phyloP scores from a whole-genome alignment of 2,329 filamentous ascomycete species.

The Fusarium pseudonygamai region DNA sequence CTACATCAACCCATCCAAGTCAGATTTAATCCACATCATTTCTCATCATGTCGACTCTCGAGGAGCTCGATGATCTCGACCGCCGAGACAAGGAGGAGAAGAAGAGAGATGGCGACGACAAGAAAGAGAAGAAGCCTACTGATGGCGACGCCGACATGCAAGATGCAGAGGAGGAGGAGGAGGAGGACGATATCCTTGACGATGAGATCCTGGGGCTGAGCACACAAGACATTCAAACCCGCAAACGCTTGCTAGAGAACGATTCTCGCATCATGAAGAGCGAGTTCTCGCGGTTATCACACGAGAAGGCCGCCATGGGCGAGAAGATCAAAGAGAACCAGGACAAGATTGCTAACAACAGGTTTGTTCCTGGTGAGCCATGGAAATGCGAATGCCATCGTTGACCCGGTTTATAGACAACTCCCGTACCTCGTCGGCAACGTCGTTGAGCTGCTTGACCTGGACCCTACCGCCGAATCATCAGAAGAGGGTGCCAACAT shows the following conservation, averaged over 20 bases:
- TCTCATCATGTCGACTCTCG: conserved; percentile 82
- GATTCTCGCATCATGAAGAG: conserved; percentile 99
- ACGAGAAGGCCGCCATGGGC: conserved; percentile 95
- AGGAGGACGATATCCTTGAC: conserved; percentile 85
- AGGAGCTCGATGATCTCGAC: conserved; percentile 91
- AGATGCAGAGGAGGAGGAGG: conserved; percentile 73
- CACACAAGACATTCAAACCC: conserved; percentile 93
- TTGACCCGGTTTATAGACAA: conserved; percentile 68
- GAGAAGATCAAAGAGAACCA: conserved; percentile 99
- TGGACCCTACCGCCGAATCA: conserved; percentile 95
- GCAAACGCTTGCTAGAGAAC: conserved; percentile 93
- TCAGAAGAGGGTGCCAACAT: conserved; percentile 99
- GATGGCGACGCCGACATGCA: conserved; percentile 91
- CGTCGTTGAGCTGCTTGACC: conserved; percentile 94
- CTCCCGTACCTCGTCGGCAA: conserved; percentile 98
- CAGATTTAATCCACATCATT: conserved; percentile 5
- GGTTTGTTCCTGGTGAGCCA: conserved; percentile 62
- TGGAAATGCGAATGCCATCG: neutral
- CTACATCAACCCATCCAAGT: neutral
- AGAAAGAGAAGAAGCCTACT: conserved; percentile 56
- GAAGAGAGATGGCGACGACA: conserved; percentile 50
- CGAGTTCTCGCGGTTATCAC: conserved; percentile 91
- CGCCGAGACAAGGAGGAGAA: conserved; percentile 81
- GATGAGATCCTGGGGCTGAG: conserved; percentile 92
- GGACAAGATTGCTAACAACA: conserved; percentile 99